Percentiles rank a stretch among this genome's conserved stretches.
phyloP scores from a whole-genome alignment of 306 rosid genomes.

The Ammopiptanthus mongolicus region DNA sequence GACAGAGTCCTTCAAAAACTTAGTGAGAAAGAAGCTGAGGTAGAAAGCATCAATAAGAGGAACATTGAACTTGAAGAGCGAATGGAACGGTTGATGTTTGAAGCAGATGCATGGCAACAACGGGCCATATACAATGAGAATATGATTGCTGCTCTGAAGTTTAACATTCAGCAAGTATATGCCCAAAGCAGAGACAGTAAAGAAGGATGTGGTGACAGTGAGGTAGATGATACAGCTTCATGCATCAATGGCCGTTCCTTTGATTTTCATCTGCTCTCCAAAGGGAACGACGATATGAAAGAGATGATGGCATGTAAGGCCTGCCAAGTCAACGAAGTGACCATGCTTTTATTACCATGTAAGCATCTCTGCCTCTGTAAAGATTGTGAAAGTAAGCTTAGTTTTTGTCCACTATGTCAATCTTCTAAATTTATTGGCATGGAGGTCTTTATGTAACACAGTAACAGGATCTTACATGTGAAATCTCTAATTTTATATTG shows the following conservation, averaged over 20 bases:
- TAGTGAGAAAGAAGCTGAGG: constrained; percentile 60
- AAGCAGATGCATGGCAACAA: constrained; percentile 81
- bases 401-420: constrained; percentile 77
- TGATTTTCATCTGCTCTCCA: constrained; percentile 60
- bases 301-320: constrained; percentile 82
- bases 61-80: constrained; percentile 71
- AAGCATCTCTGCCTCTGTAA: constrained; percentile 95
- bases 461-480: constrained; percentile 19
- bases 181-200: constrained; percentile 71
- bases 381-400: constrained; percentile 82
- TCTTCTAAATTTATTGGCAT: constrained; percentile 74
- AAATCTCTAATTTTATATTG: constrained; percentile 27
- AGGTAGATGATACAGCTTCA: constrained; percentile 81
- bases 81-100: constrained; percentile 60
- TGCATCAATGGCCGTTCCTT: constrained; percentile 65
- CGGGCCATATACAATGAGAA: constrained; percentile 64
- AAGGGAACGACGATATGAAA: constrained; percentile 47
- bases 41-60: constrained; percentile 72
- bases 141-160: constrained; percentile 69
- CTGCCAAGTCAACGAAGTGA: constrained; percentile 72
- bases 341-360: constrained; percentile 84
- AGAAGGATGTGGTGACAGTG: constrained; percentile 92
- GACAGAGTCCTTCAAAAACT: constrained; percentile 58
- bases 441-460: constrained; percentile 60
- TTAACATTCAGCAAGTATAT: constrained; percentile 69